phyloP scores from a whole-genome alignment of 2,329 filamentous ascomycete species.

The Cladorrhinum sp. region DNA sequence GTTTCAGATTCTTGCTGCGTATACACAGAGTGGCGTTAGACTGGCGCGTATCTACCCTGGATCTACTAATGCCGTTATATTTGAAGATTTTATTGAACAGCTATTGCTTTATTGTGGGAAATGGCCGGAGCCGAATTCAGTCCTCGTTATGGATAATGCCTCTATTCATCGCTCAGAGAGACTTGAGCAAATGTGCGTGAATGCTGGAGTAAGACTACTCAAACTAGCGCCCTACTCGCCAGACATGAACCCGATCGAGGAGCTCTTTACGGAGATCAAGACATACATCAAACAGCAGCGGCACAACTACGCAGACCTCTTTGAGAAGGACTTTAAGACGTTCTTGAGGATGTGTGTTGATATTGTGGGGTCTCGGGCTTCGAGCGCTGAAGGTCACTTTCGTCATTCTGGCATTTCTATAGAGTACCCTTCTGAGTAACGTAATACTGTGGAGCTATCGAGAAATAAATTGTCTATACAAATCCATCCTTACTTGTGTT shows the following conservation, averaged over 20 bases:
- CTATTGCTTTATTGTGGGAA: no score
- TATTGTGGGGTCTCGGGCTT: constrained; percentile 3
- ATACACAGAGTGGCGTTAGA: no score
- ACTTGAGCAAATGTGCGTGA: constrained; percentile 31
- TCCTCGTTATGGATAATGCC: constrained; percentile 35
- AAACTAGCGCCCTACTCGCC: constrained; percentile 37
- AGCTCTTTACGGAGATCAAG: constrained; percentile 38
- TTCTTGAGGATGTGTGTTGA: constrained; percentile 4
- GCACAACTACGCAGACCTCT: not conserved
- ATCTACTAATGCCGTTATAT: no score
- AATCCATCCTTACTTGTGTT: no score
- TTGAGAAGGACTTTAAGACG: constrained; percentile 1
- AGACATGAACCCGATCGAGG: constrained; percentile 36
- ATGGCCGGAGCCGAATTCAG: constrained; percentile 21
- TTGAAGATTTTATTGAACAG: no score
- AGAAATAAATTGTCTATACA: no score
- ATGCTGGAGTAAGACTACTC: constrained; percentile 32
- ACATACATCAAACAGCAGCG: constrained; percentile 30
- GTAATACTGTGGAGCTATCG: no score
- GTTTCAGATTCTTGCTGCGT: no score
- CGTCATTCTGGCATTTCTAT: constrained; percentile 14
- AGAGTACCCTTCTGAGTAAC: constrained; percentile 5
- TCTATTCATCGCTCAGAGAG: constrained; percentile 16
- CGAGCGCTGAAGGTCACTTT: constrained; percentile 11
- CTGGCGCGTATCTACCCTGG: no score